phyloP scores from a whole-genome alignment of 1,284 basidiomycete species.

The Mycosarcoma mackinlayi region DNA sequence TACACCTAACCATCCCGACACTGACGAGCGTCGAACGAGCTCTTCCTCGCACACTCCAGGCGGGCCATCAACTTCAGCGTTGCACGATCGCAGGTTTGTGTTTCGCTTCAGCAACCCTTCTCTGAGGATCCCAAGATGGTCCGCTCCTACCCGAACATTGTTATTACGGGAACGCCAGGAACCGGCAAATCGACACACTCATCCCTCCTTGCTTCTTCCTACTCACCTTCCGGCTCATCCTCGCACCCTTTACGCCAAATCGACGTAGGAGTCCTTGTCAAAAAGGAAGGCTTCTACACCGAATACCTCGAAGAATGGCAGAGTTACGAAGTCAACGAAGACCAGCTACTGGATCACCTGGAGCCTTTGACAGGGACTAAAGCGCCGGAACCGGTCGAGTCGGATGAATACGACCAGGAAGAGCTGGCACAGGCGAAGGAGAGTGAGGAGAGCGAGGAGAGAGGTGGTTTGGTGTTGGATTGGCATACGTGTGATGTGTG shows the following conservation, averaged over 20 bases:
- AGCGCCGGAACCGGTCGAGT: conserved; percentile 59
- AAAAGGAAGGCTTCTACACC: conserved; percentile 83
- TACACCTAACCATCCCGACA: too few relatives aligned
- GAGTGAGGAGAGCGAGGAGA: conserved; percentile 42
- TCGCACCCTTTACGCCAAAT: conserved; percentile 73
- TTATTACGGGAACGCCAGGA: conserved; percentile 91
- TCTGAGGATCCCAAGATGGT: too few relatives aligned
- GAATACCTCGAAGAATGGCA: conserved; percentile 95
- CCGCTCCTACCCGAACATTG: conserved; percentile 77
- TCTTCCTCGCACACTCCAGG: too few relatives aligned
- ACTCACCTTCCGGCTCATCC: conserved; percentile 14
- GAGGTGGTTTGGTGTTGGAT: conserved; percentile 84
- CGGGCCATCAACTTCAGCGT: too few relatives aligned
- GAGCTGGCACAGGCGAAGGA: conserved; percentile 22
- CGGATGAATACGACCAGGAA: conserved; percentile 25
- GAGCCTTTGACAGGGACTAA: conserved; percentile 57
- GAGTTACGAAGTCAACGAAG: conserved; percentile 92
- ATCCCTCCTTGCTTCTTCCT: conserved; percentile 50
- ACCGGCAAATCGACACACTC: conserved; percentile 90
- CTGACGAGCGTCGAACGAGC: too few relatives aligned
- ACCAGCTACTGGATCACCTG: conserved; percentile 69
- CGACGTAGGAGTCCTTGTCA: conserved; percentile 89
- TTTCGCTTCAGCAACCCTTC: too few relatives aligned
- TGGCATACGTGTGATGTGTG: conserved; percentile 97
- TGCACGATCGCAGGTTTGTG: too few relatives aligned